Percentiles rank a stretch among this genome's conserved stretches.
phyloP scores from a whole-genome alignment of 805 yeast species.

The Kluyveromyces siamensis region DNA sequence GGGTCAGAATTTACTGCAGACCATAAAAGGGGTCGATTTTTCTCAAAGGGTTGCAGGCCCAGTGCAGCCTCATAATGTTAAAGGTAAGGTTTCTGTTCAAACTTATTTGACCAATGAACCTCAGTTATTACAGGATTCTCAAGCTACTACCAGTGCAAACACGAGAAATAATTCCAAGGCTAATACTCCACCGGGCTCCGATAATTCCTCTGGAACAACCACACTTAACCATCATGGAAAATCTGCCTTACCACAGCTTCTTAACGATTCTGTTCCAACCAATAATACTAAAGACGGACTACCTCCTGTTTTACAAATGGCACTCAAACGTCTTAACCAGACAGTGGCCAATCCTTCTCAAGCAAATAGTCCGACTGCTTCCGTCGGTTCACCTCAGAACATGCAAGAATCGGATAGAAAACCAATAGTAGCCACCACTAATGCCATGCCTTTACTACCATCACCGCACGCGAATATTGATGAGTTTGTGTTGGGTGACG shows the following conservation, averaged over 20 bases:
- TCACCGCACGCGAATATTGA: slow-evolving; percentile 32
- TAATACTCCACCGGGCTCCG: slow-evolving; percentile 15
- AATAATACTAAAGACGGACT: slow-evolving; percentile 29
- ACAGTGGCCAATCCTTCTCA: slow-evolving; percentile 13
- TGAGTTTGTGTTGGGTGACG: slow-evolving; percentile 72
- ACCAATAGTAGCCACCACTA: slow-evolving; percentile 22
- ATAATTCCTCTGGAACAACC: slow-evolving; percentile 1
- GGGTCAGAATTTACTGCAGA: slow-evolving; percentile 15
- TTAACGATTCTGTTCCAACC: slow-evolving; percentile 36
- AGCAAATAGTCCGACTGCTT: slow-evolving; percentile 8
- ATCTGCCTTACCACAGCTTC: slow-evolving; percentile 21
- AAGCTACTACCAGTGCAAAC: not conserved
- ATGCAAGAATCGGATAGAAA: slow-evolving; percentile 3
- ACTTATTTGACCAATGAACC: slow-evolving; percentile 40
- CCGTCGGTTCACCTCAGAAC: slow-evolving; percentile 6
- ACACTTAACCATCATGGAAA: slow-evolving; percentile 3
- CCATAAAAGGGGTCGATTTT: slow-evolving; percentile 6
- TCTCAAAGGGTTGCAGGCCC: slow-evolving; percentile 4
- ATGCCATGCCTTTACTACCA: slow-evolving; percentile 21
- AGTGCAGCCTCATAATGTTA: slow-evolving; percentile 3
- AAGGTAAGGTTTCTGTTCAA: slow-evolving; percentile 28
- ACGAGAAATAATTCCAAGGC: slow-evolving; percentile 17
- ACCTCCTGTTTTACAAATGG: slow-evolving; percentile 37
- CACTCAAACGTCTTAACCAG: slow-evolving; percentile 26
- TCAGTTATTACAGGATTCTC: slow-evolving; percentile 23